These are phyloP conservation scores for Magnolia officinalis DNA, from an alignment of 164 flowering plant species.

Conservation along the genomic window DNA sequence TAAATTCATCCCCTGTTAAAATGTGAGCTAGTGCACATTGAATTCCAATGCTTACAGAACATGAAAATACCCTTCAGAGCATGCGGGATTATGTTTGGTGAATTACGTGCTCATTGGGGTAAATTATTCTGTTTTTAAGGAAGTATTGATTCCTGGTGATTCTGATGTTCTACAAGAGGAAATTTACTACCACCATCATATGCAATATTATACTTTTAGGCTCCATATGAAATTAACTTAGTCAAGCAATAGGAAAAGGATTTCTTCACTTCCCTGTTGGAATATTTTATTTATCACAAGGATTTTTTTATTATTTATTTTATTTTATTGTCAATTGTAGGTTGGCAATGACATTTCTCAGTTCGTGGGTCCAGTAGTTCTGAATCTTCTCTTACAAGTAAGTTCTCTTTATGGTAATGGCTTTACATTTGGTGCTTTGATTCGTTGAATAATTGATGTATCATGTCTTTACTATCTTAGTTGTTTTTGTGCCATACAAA, in stretches of 20 bases:
- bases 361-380: constrained; percentile 66
- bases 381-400: constrained; percentile 62
- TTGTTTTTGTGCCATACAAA: background rate
- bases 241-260: background rate
- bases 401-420: constrained; percentile 18
- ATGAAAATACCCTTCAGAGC: too few species aligned
- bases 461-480: background rate
- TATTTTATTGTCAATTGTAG: constrained; percentile 30
- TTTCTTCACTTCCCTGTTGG: constrained; percentile 9
- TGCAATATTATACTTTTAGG: background rate
- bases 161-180: background rate
- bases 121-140: too few species aligned
- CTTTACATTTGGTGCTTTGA: background rate
- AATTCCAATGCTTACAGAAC: too few species aligned
- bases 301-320: background rate
- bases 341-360: constrained; percentile 74
- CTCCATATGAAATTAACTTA: background rate
- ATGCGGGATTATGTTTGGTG: too few species aligned
- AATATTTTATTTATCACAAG: background rate
- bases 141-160: too few species aligned
- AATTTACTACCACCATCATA: background rate
- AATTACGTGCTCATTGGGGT: too few species aligned
- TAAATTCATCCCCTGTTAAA: too few species aligned
- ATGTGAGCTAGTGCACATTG: too few species aligned
- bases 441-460: background rate